Base-by-base conservation (phyloP, 2,329 filamentous ascomycete species). In the Fusarium foetens region DNA sequence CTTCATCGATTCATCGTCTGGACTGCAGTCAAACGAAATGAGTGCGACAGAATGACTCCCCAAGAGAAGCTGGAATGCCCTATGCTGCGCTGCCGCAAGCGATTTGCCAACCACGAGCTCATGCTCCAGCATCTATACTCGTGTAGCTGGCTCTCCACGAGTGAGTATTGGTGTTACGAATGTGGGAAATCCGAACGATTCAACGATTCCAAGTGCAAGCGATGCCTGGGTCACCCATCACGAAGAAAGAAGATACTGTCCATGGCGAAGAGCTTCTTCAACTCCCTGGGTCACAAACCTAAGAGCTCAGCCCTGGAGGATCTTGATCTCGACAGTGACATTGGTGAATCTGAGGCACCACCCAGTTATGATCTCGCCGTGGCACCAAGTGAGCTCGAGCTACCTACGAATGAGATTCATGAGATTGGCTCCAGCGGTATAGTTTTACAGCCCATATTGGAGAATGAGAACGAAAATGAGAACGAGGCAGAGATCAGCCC, bases 91-190 rank as follows among this genome's bases (percentile, higher is more conserved):
- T 89, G 87, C 76, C 83, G 84, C 48, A 83, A 84, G 72, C 83
- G 79, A 13, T 88, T 88, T 75, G 76, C 81, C 21, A 82, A 84
- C 76, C 87, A 89, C 73, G 87, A 89, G 77, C 69, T 81, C 63
- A 87, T 89, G 87, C 81, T 89, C 54, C 84, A 82, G 72, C 87
- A 89, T 69, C 80, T 89, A 14, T 84, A 85, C 64, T 78, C 77
- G 42, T 88, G 87, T 75, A 80, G 82, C 35, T 81, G 86, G 74
- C 83, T 89, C 36, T 76, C 81, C 31, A 82, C 82, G 7, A 85
- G 86, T 63, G 85, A 89, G 80, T 89, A 89, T 72, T 84, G 86
- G 81, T 89, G 87, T 75, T 88, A 86, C 75, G 84, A 88, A 41
- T 88, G 87, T 74, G 84, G 81, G 75, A 84, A 83, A 72, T 80